A percentile compares a stretch with the other conserved stretches of the same genome.
Evolutionary conservation across 495 filamentous ascomycete species (phyloP).

Genomic region (Rusavskia elegans): DNA sequence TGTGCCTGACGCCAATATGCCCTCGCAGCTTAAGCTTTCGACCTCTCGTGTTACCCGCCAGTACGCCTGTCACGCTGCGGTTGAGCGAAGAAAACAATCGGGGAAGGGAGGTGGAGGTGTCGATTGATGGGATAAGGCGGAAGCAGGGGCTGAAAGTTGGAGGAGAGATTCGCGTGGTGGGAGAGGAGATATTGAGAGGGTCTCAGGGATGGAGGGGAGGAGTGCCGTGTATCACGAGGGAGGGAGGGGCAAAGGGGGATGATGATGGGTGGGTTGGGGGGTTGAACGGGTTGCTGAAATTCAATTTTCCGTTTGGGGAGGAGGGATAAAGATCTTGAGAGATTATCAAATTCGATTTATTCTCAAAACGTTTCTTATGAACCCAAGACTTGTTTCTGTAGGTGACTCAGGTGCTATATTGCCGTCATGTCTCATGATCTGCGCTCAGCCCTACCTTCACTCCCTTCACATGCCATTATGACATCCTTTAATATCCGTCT

Average conservation of each 20-base stretch:
- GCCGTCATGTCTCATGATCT: too few species aligned
- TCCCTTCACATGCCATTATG: too few species aligned
- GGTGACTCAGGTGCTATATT: too few species aligned
- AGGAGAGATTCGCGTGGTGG: constrained; percentile 47
- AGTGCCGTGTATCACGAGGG: constrained; percentile 40
- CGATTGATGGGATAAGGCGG: constrained; percentile 66
- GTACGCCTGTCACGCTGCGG: constrained; percentile 67
- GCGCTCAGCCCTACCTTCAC: too few species aligned
- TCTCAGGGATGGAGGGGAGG: constrained; percentile 44
- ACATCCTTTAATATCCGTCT: too few species aligned
- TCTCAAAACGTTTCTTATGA: too few species aligned
- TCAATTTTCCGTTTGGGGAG: constrained; percentile 94
- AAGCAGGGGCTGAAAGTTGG: constrained; percentile 57
- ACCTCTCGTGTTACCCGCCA: constrained; percentile 74
- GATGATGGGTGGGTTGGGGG: constrained; percentile 94
- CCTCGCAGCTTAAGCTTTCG: constrained; percentile 83
- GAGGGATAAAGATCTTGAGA: constrained; percentile 15
- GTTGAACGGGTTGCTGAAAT: constrained; percentile 85
- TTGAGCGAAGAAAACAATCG: constrained; percentile 65
- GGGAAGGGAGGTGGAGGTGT: constrained; percentile 49
- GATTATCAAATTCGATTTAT: too few species aligned
- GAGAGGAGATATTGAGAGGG: constrained; percentile 72
- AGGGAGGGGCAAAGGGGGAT: constrained; percentile 32
- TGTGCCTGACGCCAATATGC: constrained; percentile 88
- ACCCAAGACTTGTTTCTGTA: too few species aligned